A percentile compares a stretch with the other conserved stretches of the same genome.
phyloP scores from a whole-genome alignment of 2,329 filamentous ascomycete genomes.

The Cytospora piceicola region DNA sequence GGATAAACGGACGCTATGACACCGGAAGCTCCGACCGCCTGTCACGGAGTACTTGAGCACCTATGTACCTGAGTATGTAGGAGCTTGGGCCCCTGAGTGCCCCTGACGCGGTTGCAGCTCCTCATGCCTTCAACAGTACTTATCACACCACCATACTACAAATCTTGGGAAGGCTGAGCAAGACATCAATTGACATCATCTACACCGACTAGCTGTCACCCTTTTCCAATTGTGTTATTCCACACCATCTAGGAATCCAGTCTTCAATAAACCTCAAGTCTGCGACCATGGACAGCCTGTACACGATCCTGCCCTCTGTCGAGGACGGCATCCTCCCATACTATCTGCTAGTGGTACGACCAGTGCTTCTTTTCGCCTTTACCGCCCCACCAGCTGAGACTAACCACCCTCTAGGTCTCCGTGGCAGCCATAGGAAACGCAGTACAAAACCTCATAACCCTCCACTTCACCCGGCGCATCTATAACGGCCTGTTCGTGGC shows the following conservation, averaged over 20 bases:
- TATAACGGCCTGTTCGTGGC: constrained; percentile 71
- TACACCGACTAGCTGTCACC: background rate
- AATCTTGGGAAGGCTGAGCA: background rate
- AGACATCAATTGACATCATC: background rate
- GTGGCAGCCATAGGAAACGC: constrained; percentile 83
- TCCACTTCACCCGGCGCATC: constrained; percentile 82
- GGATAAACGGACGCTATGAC: no score
- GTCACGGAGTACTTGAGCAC: background rate
- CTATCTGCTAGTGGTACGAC: constrained; percentile 60
- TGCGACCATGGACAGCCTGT: constrained; percentile 49
- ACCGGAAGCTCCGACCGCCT: no score
- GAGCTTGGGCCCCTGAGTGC: background rate
- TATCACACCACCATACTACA: background rate
- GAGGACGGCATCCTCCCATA: constrained; percentile 61
- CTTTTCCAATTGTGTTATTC: constrained; percentile 5
- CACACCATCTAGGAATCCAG: background rate
- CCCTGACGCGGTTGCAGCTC: background rate
- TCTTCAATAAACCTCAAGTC: background rate
- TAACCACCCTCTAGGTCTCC: constrained; percentile 64
- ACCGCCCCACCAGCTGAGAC: background rate
- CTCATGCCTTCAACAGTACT: background rate
- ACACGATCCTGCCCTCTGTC: constrained; percentile 49
- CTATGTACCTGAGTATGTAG: background rate
- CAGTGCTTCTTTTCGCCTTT: constrained; percentile 16
- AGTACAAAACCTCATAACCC: constrained; percentile 79